Evolutionary conservation across 768 basidiomycete species (phyloP).

Genomic region (Lactifluus volemus): DNA sequence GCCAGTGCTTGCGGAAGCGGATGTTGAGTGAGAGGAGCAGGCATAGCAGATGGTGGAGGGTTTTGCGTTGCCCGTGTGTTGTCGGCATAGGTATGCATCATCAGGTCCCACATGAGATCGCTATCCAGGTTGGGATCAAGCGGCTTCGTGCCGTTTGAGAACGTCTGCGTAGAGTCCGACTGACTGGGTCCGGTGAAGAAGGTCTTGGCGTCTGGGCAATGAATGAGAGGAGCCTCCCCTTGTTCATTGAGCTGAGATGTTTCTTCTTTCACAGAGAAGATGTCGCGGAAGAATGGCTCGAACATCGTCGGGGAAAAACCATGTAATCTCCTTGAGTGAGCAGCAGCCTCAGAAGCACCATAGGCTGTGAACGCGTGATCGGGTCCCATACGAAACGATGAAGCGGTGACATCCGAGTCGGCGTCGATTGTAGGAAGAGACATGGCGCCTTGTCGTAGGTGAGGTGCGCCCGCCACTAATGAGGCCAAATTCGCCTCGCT

Average conservation of each 20-base stretch:
- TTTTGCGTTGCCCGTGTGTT: not conserved
- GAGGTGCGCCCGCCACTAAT: not conserved
- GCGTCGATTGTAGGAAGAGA: constrained; percentile 17
- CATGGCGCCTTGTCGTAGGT: constrained; percentile 8
- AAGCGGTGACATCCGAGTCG: constrained; percentile 8
- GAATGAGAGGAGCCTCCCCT: not conserved
- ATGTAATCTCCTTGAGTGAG: constrained; percentile 7
- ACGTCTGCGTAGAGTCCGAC: not conserved
- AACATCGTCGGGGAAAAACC: constrained; percentile 25
- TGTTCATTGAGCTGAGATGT: not conserved
- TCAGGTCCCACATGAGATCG: constrained; percentile 9
- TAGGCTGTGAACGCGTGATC: constrained; percentile 9
- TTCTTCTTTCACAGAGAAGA: constrained; percentile 18
- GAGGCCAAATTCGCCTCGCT: constrained; percentile 15
- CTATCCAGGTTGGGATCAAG: constrained; percentile 14
- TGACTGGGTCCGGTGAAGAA: not conserved
- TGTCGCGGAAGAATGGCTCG: constrained; percentile 26
- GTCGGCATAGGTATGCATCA: constrained; percentile 1
- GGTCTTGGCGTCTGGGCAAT: not conserved
- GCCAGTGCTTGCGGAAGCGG: not conserved
- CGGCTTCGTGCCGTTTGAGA: not conserved
- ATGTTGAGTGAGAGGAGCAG: not conserved
- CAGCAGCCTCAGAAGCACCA: constrained; percentile 9
- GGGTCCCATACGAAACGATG: constrained; percentile 4
- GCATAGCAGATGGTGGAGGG: not conserved